These are phyloP conservation scores for Komagataella phaffii DNA, from an alignment of 805 yeast species.

Conservation along the genomic window DNA sequence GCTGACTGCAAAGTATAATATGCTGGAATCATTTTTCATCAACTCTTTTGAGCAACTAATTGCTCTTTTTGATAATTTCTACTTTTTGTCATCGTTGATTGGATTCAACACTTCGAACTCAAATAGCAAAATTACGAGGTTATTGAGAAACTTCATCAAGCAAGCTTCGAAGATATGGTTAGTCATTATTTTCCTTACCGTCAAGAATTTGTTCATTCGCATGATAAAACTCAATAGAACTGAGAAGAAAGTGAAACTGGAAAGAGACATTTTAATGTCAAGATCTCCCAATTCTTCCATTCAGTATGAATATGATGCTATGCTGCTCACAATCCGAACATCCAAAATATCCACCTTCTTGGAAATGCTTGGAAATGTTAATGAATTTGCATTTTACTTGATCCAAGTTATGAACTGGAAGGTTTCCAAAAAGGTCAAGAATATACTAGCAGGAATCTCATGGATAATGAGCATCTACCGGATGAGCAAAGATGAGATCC, in stretches of 20 bases:
- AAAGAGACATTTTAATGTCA: constrained; percentile 2
- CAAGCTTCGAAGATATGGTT: constrained; percentile 15
- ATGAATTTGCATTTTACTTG: constrained; percentile 16
- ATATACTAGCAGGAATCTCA: constrained; percentile 12
- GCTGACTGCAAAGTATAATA: neutral
- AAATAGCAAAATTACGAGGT: neutral
- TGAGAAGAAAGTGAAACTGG: constrained; percentile 9
- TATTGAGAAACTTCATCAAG: constrained; percentile 6
- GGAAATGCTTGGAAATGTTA: constrained; percentile 16
- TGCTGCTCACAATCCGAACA: constrained; percentile 8
- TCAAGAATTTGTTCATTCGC: constrained; percentile 11
- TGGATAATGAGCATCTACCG: constrained; percentile 17
- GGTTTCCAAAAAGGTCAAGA: constrained; percentile 10
- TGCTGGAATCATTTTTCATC: constrained; percentile 1
- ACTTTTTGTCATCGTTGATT: constrained; percentile 2
- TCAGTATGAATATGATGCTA: constrained; percentile 1
- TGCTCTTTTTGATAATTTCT: constrained; percentile 4
- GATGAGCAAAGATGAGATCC: constrained; percentile 13
- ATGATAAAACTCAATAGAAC: constrained; percentile 11
- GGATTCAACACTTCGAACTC: neutral
- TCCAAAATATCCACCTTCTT: constrained; percentile 12
- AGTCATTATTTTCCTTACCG: constrained; percentile 13
- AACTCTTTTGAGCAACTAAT: constrained; percentile 4
- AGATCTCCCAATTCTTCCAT: neutral
- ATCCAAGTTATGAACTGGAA: constrained; percentile 10